A percentile compares a stretch with the other conserved stretches of the same genome.
These are phyloP conservation scores for Phaeosphaeria sp. DNA, from an alignment of 2,329 filamentous ascomycete species.

Conservation along the genomic window DNA sequence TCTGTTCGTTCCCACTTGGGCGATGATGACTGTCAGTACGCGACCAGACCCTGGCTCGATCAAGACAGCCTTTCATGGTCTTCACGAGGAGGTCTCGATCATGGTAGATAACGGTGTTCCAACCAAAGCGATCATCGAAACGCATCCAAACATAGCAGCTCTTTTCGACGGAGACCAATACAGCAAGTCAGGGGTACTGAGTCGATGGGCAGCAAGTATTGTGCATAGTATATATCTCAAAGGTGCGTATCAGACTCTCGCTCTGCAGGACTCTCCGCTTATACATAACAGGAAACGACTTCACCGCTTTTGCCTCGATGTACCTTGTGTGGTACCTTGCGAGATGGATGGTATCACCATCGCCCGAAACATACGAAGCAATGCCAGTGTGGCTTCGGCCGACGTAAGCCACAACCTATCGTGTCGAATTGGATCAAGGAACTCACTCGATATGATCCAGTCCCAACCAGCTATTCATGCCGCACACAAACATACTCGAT, in stretches of 20 bases:
- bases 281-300: constrained; percentile 31
- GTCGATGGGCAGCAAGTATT: constrained; percentile 31
- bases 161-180: constrained; percentile 27
- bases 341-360: constrained; percentile 35
- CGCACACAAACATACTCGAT: constrained; percentile 31
- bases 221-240: constrained; percentile 26
- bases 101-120: constrained; percentile 19
- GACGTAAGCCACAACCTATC: constrained; percentile 15
- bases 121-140: constrained; percentile 20
- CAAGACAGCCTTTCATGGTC: constrained; percentile 10
- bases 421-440: not conserved
- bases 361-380: constrained; percentile 27
- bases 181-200: constrained; percentile 23
- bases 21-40: constrained; percentile 32
- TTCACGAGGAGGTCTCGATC: constrained; percentile 20
- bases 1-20: constrained; percentile 30
- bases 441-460: constrained; percentile 8
- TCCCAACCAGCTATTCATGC: constrained; percentile 35
- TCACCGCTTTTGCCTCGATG: constrained; percentile 34
- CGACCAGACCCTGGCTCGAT: constrained; percentile 26
- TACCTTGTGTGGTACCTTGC: constrained; percentile 31
- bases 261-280: too few species aligned
- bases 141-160: constrained; percentile 29
- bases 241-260: constrained; percentile 9
- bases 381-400: constrained; percentile 34